Evolutionary conservation across 208 protist genomes (phyloP), one percentile per base, ranked within the genome.

Genomic region (Balamuthia mandrillaris): DNA sequence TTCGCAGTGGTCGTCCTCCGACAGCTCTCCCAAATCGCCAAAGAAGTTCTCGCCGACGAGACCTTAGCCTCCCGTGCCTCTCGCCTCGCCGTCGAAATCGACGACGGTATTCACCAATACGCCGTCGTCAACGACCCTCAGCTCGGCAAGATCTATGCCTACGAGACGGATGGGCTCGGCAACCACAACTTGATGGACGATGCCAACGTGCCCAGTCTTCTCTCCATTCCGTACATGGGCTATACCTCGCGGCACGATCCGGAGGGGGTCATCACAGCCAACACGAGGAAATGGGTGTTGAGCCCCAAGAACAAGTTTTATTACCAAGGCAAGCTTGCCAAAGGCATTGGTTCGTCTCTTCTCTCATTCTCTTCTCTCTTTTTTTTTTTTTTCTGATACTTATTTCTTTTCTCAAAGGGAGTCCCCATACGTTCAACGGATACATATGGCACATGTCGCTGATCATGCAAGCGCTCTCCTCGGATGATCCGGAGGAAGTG

Each of bases 401-500:
- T n/a, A n/a, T n/a, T n/a, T n/a, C n/a, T n/a, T n/a, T 68, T 7
- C 16, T 77, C 7, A 37, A 88, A 10, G 88, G 85, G 24, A 60
- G 88, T 42, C 85, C 85, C 4, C 88, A 90, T 85, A 86, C 39
- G 10, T 52, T 58, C 44, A 5, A n/a, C 7, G 63, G 77, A 5
- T 85, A 35, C n/a, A 51, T 90, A 18, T 90, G 88, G 88, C 88
- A 86, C 14, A 90, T 90, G 39, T 44, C 85, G 1, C 35, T 90
- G 0, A 52, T 60, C 24, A 85, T 88, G 41, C 88, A 84, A 12
- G 88, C 74, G n/a, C 39, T 88, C 18, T 89, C 88, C 2, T 88
- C 86, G 3, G 56, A 37, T 44, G 44, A 88, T 44, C 18, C n/a
- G 16, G 5, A 58, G 18, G 86, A 78, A 44, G 45, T 88, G 31